Evolutionary conservation across 1,139 yeast species (phyloP).

Genomic region (Debaryomycetaceae sp.): DNA sequence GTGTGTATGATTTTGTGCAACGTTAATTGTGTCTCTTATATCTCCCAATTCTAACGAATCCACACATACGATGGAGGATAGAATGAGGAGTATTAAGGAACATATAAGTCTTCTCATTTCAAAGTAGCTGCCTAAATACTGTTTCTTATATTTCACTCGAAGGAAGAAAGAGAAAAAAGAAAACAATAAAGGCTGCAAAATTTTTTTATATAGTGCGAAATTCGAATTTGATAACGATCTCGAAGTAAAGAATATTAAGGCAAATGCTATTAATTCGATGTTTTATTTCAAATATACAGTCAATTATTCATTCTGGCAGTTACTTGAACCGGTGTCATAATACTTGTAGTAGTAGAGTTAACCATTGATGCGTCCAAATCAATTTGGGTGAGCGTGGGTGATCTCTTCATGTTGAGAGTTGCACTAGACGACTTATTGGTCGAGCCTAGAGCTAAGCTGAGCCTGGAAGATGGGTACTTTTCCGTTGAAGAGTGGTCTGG

Average conservation of each 20-base stretch:
- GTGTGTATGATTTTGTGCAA: conserved; percentile 7
- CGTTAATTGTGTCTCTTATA: conserved; percentile 5
- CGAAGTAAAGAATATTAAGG: no score
- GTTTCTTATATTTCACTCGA: not conserved
- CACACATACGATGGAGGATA: not conserved
- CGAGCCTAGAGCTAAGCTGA: conserved; percentile 7
- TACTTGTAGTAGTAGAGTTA: conserved; percentile 34
- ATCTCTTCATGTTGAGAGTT: conserved; percentile 16
- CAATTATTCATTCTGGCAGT: conserved; percentile 41
- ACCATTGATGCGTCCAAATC: conserved; percentile 28
- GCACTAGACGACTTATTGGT: conserved; percentile 1
- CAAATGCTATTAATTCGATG: no score
- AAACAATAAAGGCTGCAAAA: not conserved
- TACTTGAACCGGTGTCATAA: conserved; percentile 47
- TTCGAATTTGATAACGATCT: not conserved
- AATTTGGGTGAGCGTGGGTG: conserved; percentile 30
- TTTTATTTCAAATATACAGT: not conserved
- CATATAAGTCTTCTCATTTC: not conserved
- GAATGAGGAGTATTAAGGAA: not conserved
- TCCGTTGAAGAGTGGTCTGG: conserved; percentile 9
- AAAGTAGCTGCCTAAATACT: not conserved
- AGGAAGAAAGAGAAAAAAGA: not conserved
- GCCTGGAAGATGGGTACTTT: conserved; percentile 10
- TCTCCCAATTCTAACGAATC: conserved; percentile 2
- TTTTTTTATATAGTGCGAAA: not conserved